These are phyloP conservation scores for Hypoxylon fuscum DNA, from an alignment of 495 filamentous ascomycete species.

Conservation along the genomic window DNA sequence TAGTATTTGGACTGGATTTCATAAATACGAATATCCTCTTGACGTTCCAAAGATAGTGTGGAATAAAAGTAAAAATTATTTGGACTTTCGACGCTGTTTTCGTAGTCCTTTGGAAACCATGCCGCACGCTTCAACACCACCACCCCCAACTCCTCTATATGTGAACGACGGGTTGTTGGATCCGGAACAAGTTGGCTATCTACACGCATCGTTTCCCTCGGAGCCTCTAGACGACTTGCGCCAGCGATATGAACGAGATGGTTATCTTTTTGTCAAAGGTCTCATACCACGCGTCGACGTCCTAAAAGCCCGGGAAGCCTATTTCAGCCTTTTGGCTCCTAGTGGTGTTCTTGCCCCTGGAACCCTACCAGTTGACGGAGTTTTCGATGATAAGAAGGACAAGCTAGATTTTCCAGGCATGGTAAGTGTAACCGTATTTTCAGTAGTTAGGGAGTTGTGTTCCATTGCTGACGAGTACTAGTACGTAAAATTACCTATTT, in stretches of 20 bases:
- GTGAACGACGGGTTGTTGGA: constrained; percentile 65
- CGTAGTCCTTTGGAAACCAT: constrained; percentile 2
- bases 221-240: constrained; percentile 58
- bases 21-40: background rate
- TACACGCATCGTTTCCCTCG: constrained; percentile 45
- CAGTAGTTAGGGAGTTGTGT: background rate
- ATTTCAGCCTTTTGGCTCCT: constrained; percentile 64
- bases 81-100: too few relatives aligned
- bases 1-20: too few relatives aligned
- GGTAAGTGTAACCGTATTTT: constrained; percentile 27
- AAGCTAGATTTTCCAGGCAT: constrained; percentile 64
- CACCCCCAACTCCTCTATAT: constrained; percentile 17
- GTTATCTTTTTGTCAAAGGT: constrained; percentile 69
- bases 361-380: constrained; percentile 49
- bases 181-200: constrained; percentile 54
- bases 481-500: constrained; percentile 4
- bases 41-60: too few relatives aligned
- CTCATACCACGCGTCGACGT: constrained; percentile 67
- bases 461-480: constrained; percentile 2
- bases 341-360: constrained; percentile 63
- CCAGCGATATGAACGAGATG: constrained; percentile 62
- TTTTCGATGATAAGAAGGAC: constrained; percentile 61
- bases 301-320: constrained; percentile 60
- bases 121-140: constrained; percentile 19
- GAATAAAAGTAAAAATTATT: too few relatives aligned